phyloP scores from a whole-genome alignment of 2,329 filamentous ascomycete genomes.

The Alternaria sp. region DNA sequence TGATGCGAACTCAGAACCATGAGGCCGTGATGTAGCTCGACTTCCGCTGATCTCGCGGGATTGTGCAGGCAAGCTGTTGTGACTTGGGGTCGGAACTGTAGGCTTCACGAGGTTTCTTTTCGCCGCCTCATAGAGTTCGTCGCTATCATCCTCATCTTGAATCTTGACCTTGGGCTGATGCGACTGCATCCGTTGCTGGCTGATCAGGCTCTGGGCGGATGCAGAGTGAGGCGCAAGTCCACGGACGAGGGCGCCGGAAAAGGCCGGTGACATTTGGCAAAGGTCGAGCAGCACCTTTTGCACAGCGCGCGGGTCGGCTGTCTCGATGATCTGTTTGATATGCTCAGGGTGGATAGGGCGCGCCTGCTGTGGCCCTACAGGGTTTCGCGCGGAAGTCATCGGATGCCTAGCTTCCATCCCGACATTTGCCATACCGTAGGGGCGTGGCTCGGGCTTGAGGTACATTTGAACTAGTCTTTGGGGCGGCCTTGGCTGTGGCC shows the following conservation, averaged over 20 bases:
- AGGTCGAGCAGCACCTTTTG: conserved; percentile 33
- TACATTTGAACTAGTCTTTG: conserved; percentile 17
- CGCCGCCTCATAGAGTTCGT: conserved; percentile 13
- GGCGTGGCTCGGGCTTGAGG: conserved; percentile 14
- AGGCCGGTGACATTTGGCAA: conserved; percentile 39
- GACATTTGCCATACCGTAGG: not conserved
- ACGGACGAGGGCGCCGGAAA: conserved; percentile 41
- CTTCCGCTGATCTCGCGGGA: not conserved
- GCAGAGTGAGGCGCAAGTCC: conserved; percentile 40
- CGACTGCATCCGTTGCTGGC: conserved; percentile 7
- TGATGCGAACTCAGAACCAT: conserved; percentile 5
- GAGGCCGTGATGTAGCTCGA: not conserved
- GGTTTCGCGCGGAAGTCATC: not conserved
- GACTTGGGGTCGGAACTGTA: not conserved
- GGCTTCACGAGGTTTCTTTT: not conserved
- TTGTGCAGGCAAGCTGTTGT: not conserved
- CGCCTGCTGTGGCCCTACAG: conserved; percentile 8
- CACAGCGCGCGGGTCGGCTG: conserved; percentile 23
- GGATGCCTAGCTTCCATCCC: conserved; percentile 2
- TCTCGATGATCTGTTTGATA: conserved; percentile 36
- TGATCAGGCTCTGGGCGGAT: conserved; percentile 30
- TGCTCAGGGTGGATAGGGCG: conserved; percentile 31
- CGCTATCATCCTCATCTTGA: conserved; percentile 8
- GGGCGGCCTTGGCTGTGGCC: conserved; percentile 2
- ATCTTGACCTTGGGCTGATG: not conserved